Percentiles rank a stretch among this genome's conserved stretches.
phyloP scores from a whole-genome alignment of 345 rosid species.

The Hirschfeldia incana region DNA sequence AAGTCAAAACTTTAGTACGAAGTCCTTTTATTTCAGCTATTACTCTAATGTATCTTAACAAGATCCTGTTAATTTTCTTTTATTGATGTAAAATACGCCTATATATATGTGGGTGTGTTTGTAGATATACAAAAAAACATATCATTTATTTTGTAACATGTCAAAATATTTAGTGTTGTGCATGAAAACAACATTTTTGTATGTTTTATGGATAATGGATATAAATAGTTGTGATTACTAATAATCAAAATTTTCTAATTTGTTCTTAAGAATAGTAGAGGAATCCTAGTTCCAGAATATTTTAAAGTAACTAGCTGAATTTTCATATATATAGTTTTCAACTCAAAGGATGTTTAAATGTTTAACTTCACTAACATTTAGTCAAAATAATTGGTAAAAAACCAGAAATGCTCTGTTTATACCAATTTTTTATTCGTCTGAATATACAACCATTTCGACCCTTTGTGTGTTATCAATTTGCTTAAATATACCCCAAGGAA shows the following conservation, averaged over 20 bases:
- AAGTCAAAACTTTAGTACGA: background rate
- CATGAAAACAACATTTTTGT: too few species aligned
- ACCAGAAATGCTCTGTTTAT: background rate
- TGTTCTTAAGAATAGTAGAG: background rate
- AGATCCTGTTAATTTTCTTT: background rate
- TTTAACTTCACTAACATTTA: background rate
- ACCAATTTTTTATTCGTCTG: background rate
- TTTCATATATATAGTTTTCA: too few species aligned
- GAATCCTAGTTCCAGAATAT: background rate
- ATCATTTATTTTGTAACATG: too few species aligned
- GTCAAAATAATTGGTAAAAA: background rate
- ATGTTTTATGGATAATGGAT: background rate
- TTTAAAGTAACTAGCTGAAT: background rate
- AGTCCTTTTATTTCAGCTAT: background rate
- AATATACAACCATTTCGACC: background rate
- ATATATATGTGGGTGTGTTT: too few species aligned
- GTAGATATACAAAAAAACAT: too few species aligned
- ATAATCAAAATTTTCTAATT: background rate
- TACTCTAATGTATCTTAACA: background rate
- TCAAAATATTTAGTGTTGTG: too few species aligned
- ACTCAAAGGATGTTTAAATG: background rate
- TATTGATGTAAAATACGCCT: background rate
- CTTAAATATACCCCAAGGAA: too few species aligned
- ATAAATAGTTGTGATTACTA: background rate
- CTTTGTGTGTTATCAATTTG: background rate